Percentiles rank a stretch among this genome's conserved stretches.
These are phyloP conservation scores for Dioszegia hungarica DNA, from an alignment of 768 basidiomycete genomes.

Conservation along the genomic window DNA sequence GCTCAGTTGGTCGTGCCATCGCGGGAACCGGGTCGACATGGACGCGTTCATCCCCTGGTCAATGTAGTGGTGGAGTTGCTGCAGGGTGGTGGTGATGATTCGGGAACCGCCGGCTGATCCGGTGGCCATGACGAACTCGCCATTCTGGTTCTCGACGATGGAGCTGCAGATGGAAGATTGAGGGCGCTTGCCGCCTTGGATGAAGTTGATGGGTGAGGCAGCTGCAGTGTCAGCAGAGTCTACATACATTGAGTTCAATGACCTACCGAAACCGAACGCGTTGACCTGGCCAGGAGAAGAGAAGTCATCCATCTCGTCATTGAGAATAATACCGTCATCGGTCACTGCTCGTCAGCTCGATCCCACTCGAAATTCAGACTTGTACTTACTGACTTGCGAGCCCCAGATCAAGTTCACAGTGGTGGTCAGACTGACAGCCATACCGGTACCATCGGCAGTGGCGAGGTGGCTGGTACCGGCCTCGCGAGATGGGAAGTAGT, in stretches of 20 bases:
- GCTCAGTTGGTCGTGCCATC: slow-evolving; percentile 44
- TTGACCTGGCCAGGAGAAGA: slow-evolving; percentile 28
- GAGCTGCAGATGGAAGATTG: slow-evolving; percentile 43
- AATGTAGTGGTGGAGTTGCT: slow-evolving; percentile 49
- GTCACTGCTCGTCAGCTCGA: slow-evolving; percentile 23
- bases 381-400: slow-evolving; percentile 27
- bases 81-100: slow-evolving; percentile 51
- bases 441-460: slow-evolving; percentile 47
- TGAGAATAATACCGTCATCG: slow-evolving; percentile 37
- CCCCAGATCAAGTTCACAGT: slow-evolving; percentile 41
- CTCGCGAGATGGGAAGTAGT: slow-evolving; percentile 45
- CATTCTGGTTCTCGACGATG: slow-evolving; percentile 50
- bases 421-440: slow-evolving; percentile 42
- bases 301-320: slow-evolving; percentile 47
- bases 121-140: slow-evolving; percentile 50
- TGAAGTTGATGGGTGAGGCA: slow-evolving; percentile 50
- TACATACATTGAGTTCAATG: neutral
- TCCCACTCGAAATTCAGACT: neutral
- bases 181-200: slow-evolving; percentile 49
- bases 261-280: slow-evolving; percentile 48
- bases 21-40: slow-evolving; percentile 10
- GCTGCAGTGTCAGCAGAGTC: neutral
- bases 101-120: slow-evolving; percentile 50
- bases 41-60: slow-evolving; percentile 44
- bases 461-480: slow-evolving; percentile 51